A percentile compares a stretch with the other conserved stretches of the same genome.
Evolutionary conservation across 2,329 filamentous ascomycete species (phyloP).

Genomic region (Geosmithia morbida): DNA sequence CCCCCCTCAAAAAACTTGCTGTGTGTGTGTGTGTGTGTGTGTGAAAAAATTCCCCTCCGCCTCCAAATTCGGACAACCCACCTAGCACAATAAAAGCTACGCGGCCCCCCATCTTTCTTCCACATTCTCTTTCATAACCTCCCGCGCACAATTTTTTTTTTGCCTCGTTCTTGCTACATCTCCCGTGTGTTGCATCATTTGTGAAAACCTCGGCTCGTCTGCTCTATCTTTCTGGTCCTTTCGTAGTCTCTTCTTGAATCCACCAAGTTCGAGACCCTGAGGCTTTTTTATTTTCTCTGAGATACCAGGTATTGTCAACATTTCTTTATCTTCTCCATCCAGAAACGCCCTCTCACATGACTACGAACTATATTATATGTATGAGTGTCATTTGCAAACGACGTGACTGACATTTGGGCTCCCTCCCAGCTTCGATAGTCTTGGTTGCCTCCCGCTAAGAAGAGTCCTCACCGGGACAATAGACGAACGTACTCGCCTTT

Average conservation of each 20-base stretch:
- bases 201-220: background rate
- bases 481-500: no score
- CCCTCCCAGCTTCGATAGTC: no score
- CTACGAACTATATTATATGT: no score
- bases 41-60: background rate
- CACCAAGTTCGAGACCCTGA: no score
- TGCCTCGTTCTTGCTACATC: background rate
- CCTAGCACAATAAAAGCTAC: background rate
- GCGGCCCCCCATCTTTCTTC: background rate
- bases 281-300: no score
- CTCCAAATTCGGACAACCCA: background rate
- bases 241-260: no score
- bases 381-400: no score
- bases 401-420: background rate
- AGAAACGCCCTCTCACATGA: no score
- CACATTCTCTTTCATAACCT: background rate
- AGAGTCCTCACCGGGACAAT: no score
- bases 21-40: no score
- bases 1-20: no score
- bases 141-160: background rate
- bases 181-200: background rate
- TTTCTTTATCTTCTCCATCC: background rate
- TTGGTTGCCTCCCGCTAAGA: background rate
- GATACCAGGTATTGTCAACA: no score
- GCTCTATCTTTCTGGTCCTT: background rate